Base-by-base conservation (phyloP, 495 filamentous ascomycete genomes). In the Aspergillus sclerotiicarbonarius region DNA sequence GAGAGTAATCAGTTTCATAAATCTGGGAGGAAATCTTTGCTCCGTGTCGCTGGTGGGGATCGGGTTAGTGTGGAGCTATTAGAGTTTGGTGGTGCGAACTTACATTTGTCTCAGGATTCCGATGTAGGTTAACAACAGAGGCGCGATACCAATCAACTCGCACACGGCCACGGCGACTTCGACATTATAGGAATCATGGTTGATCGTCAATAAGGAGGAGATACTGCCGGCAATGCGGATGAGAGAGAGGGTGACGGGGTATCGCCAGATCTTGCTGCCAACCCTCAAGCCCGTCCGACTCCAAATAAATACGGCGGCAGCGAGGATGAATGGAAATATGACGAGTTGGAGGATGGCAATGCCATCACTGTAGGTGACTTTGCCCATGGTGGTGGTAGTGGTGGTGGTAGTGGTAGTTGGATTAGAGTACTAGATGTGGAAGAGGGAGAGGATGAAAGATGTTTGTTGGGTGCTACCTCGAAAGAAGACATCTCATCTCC, bases 281-380 rank as follows among this genome's bases (percentile, higher is more conserved):
- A 53, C 61, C 48, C 58, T 64, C 64, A 62, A 71, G 21, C 69
- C 69, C n/a, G 60, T 59, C 4, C 64, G 62, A 4, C 58, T 69
- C 69, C 69, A 71, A 45, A 69, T 65, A 39, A 66, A 62, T 16
- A 71, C 3, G 0, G 59, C 55, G 19, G 55, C 54, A 33, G 58
- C 57, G 30, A 69, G 54, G 8, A 71, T 51, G 3, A 67, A 53
- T 0, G 69, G 66, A 21, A 68, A 71, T 7, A 66, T 21, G 52
- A 69, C 63, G 43, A 71, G 62, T 37, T 71, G 69, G 1, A 71
- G 62, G 45, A 71, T 67, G 20, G 66, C 69, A 18, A 71, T 67
- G 25, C 69, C 67, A 37, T 66, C 61, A 9, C 49, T 15, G 39
- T 71, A 67, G 32, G 33, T 59, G 1, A 71, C 57, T 8, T 37